Evolutionary conservation across 2,329 filamentous ascomycete genomes (phyloP), one percentile per base, ranked within the genome.

Genomic region (Fusarium agapanthi): DNA sequence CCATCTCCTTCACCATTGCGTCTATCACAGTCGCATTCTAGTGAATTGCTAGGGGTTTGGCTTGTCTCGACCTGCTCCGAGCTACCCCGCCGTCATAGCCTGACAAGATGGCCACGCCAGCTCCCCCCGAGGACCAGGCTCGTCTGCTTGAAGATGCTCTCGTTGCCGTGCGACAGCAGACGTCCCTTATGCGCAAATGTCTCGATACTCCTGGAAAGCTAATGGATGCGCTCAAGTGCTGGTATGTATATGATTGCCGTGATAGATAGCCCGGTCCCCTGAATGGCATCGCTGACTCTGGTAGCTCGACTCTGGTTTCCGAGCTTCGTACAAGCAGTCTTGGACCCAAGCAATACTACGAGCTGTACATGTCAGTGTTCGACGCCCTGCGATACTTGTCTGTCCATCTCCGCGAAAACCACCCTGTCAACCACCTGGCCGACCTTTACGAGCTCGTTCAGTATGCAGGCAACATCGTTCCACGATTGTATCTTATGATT

Each of bases 141-240:
- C 93, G 95, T 79, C 90, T 99, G 86, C 92, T 99, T 77, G 96
- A 99, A 86, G 96, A 99, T 92, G 96, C 97, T 80, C 87, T 98
- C 84, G 90, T 93, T 70, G 95, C 97, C 58, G 97, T 99, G 84
- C 94, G 95, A 85, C 95, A 98, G 85, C 97, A 99, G 89, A 96
- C 95, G 67, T 90, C 91, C 79, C 89, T 97, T 81, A 99, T 99
- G 96, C 95, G 95, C 86, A 95, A 97, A 86, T 98, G 95, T 79
- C 89, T 99, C 69, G 97, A 99, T 82, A 97, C 94, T 15, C 95
- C 96, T 12, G 95, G 96, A 74, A 99, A 99, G 89, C 91, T 99
- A 75, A 99, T 99, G 96, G 96, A 99, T 87, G 96, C 96, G 78
- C 90, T 99, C 79, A 99, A 99, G 86, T 98, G 95, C 93, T 97